phyloP scores from a whole-genome alignment of 345 rosid species.

The Acer campestre region DNA sequence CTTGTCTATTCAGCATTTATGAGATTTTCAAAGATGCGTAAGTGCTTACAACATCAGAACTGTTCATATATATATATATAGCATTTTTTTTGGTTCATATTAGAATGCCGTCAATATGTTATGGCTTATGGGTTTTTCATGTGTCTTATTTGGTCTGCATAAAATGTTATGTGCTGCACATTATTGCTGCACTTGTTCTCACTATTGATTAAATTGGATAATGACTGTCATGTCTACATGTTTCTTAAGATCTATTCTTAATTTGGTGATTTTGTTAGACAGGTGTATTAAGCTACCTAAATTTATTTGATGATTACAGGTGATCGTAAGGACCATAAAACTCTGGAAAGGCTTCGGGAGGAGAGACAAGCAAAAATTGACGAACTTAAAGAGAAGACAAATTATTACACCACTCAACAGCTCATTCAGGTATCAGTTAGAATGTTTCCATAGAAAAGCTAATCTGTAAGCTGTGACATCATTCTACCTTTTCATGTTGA shows the following conservation, averaged over 20 bases:
- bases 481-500: neutral
- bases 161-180: neutral
- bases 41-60: slow-evolving; percentile 25
- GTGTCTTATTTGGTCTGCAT: neutral
- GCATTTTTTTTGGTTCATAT: neutral
- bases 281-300: slow-evolving; percentile 11
- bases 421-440: slow-evolving; percentile 74
- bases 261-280: neutral
- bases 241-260: neutral
- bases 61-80: neutral
- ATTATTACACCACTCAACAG: slow-evolving; percentile 88
- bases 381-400: slow-evolving; percentile 93
- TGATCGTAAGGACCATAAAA: slow-evolving; percentile 82
- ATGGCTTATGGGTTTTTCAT: no score
- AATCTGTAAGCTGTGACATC: neutral
- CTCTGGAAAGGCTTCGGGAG: slow-evolving; percentile 76
- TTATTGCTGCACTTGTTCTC: neutral
- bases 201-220: neutral
- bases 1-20: slow-evolving; percentile 52
- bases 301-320: slow-evolving; percentile 40
- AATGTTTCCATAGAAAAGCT: neutral
- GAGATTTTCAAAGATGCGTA: slow-evolving; percentile 65
- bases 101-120: no score
- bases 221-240: neutral
- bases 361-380: slow-evolving; percentile 91